A percentile compares a stretch with the other conserved stretches of the same genome.
Conservation (phyloP, 1,139 yeast genomes). For the Keqinozyma sinolaborantium region DNA sequence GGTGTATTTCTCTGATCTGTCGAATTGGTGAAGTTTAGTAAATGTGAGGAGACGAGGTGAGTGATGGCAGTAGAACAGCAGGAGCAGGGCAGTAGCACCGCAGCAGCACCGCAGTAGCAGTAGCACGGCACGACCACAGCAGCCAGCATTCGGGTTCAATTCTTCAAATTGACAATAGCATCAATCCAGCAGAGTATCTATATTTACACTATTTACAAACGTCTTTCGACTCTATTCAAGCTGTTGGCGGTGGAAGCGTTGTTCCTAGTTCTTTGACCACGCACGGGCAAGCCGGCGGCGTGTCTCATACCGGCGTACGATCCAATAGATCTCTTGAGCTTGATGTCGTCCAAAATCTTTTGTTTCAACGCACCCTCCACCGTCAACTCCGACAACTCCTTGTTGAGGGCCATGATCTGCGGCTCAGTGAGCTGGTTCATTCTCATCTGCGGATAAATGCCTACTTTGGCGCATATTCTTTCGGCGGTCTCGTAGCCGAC, state of each 20-base stretch:
- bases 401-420: slow-evolving; percentile 79
- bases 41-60: too few relatives aligned
- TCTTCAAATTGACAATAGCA: too few relatives aligned
- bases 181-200: too few relatives aligned
- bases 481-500: slow-evolving; percentile 76
- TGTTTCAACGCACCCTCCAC: slow-evolving; percentile 86
- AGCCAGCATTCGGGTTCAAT: too few relatives aligned
- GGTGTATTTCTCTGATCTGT: too few relatives aligned
- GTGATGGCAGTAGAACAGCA: too few relatives aligned
- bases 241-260: slow-evolving; percentile 88
- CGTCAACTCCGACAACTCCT: slow-evolving; percentile 77
- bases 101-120: too few relatives aligned
- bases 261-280: slow-evolving; percentile 90
- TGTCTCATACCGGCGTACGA: slow-evolving; percentile 90
- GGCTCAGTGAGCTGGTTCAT: slow-evolving; percentile 91
- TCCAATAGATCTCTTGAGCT: slow-evolving; percentile 76
- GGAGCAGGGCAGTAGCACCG: too few relatives aligned
- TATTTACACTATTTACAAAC: slow-evolving; percentile 14
- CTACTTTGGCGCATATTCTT: slow-evolving; percentile 79
- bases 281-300: slow-evolving; percentile 82
- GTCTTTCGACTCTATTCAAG: slow-evolving; percentile 74
- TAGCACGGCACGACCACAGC: too few relatives aligned
- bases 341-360: slow-evolving; percentile 74
- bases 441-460: slow-evolving; percentile 89
- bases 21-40: too few relatives aligned